These are phyloP conservation scores for Maudiozyma bulderi DNA, from an alignment of 805 yeast genomes.

Conservation along the genomic window DNA sequence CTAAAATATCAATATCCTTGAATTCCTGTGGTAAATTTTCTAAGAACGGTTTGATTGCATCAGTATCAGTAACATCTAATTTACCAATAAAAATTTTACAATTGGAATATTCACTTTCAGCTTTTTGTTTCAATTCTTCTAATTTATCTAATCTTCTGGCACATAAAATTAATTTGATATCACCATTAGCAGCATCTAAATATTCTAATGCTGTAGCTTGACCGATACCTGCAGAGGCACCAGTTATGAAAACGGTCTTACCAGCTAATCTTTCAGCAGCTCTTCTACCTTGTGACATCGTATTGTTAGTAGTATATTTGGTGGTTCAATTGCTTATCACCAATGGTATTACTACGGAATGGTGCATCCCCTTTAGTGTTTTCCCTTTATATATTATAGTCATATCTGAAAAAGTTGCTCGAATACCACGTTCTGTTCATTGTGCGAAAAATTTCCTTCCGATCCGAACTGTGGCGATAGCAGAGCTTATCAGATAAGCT, in stretches of 20 bases:
- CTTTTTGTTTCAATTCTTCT: slow-evolving; percentile 37
- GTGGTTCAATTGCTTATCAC: not conserved
- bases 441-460: too few species aligned
- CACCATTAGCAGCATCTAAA: slow-evolving; percentile 65
- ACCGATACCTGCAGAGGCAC: slow-evolving; percentile 95
- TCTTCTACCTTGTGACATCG: slow-evolving; percentile 57
- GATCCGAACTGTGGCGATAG: too few species aligned
- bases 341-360: too few species aligned
- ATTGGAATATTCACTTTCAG: slow-evolving; percentile 38
- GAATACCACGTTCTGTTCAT: too few species aligned
- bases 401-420: too few species aligned
- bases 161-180: slow-evolving; percentile 58
- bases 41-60: slow-evolving; percentile 44
- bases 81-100: slow-evolving; percentile 37
- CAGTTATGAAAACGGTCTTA: slow-evolving; percentile 80
- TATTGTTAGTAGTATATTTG: not conserved
- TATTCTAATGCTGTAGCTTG: slow-evolving; percentile 83
- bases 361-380: not conserved
- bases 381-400: too few species aligned
- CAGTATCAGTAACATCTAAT: slow-evolving; percentile 51
- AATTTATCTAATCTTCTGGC: slow-evolving; percentile 70
- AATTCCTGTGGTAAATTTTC: slow-evolving; percentile 47
- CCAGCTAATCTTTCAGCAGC: slow-evolving; percentile 77
- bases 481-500: too few species aligned
- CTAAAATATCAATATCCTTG: slow-evolving; percentile 53